phyloP scores from a whole-genome alignment of 75 land plant species.

The Sequoiadendron giganteum region DNA sequence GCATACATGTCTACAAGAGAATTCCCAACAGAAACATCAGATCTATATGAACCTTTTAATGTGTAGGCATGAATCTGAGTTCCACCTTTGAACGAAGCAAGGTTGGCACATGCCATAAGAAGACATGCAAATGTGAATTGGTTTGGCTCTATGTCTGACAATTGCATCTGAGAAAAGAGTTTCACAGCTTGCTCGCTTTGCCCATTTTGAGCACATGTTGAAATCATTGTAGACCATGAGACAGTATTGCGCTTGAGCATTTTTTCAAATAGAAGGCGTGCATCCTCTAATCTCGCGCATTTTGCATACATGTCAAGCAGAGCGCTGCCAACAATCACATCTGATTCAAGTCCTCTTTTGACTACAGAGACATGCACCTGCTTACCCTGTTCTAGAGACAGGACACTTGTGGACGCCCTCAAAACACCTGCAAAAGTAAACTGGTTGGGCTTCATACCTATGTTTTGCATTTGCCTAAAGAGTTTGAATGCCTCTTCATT shows the following conservation, averaged over 20 bases:
- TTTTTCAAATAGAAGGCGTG: slow-evolving; percentile 28
- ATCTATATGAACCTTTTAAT: slow-evolving; percentile 20
- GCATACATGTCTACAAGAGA: slow-evolving; percentile 66
- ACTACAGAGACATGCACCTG: slow-evolving; percentile 50
- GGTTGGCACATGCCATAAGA: slow-evolving; percentile 48
- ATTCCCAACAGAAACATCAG: slow-evolving; percentile 28
- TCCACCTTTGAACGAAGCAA: slow-evolving; percentile 31
- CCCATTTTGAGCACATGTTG: slow-evolving; percentile 39
- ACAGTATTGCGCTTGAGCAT: slow-evolving; percentile 35
- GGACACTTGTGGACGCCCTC: slow-evolving; percentile 27
- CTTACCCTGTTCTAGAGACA: slow-evolving; percentile 36
- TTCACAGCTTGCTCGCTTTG: slow-evolving; percentile 29
- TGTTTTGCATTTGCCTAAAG: slow-evolving; percentile 37
- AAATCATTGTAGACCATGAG: slow-evolving; percentile 57
- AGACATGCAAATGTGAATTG: slow-evolving; percentile 38
- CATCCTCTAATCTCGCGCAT: slow-evolving; percentile 28
- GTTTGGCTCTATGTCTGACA: slow-evolving; percentile 34
- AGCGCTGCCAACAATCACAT: slow-evolving; percentile 43
- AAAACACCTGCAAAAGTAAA: slow-evolving; percentile 51
- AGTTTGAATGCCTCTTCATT: slow-evolving; percentile 26
- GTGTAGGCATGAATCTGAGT: slow-evolving; percentile 39
- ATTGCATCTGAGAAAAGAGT: slow-evolving; percentile 35
- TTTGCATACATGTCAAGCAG: slow-evolving; percentile 53
- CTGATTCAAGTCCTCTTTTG: slow-evolving; percentile 32
- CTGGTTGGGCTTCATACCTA: slow-evolving; percentile 39